Conservation (phyloP, 2,329 filamentous ascomycete species). For the Diaporthe ilicicola region DNA sequence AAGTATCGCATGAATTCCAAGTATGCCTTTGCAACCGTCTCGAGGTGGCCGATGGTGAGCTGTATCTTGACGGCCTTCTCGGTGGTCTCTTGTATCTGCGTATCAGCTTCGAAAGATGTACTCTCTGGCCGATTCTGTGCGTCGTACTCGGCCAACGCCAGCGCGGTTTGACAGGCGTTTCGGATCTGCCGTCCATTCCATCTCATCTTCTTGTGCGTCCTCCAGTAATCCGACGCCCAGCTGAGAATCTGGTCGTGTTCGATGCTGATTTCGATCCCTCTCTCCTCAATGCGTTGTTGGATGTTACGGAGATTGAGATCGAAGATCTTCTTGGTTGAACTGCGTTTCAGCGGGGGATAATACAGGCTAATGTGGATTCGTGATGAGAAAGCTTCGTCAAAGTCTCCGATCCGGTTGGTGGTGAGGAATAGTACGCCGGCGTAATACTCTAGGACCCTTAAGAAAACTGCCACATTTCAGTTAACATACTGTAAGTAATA, state of each 20-base stretch:
- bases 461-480: conserved; percentile 43
- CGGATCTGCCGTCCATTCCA: conserved; percentile 32
- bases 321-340: conserved; percentile 55
- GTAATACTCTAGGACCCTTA: conserved; percentile 52
- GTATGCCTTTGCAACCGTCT: conserved; percentile 18
- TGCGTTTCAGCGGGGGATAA: conserved; percentile 51
- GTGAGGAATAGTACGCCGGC: conserved; percentile 58
- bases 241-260: not conserved
- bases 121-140: conserved; percentile 13
- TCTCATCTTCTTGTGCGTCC: not conserved
- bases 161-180: conserved; percentile 25
- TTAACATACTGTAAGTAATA: not conserved
- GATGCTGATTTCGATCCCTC: not conserved
- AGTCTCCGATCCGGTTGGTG: conserved; percentile 56
- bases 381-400: conserved; percentile 57
- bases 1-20: conserved; percentile 26
- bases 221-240: not conserved
- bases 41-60: conserved; percentile 4
- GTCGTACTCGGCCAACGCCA: conserved; percentile 26
- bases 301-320: conserved; percentile 48
- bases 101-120: not conserved
- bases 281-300: not conserved
- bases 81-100: not conserved
- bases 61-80: not conserved
- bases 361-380: conserved; percentile 59